Percentiles rank a stretch among this genome's conserved stretches.
Conservation (phyloP, 768 basidiomycete species). For the Brasilioporus rufonigricans region DNA sequence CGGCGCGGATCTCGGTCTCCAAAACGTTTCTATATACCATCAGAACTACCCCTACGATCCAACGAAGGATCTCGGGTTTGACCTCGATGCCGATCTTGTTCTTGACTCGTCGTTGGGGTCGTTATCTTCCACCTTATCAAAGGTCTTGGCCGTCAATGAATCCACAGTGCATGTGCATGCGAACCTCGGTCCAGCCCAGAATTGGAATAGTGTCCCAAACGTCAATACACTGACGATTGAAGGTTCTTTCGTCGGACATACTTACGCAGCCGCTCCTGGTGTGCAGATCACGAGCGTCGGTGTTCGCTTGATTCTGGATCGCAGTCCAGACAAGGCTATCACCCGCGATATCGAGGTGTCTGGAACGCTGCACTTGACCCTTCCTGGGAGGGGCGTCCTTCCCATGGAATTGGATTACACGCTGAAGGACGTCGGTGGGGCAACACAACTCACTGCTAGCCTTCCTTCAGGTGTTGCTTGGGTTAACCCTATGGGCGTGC, state of each 20-base stretch:
- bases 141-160: background rate
- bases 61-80: background rate
- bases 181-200: background rate
- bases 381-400: background rate
- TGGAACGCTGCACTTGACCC: background rate
- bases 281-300: conserved; percentile 1
- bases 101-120: background rate
- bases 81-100: conserved; percentile 2
- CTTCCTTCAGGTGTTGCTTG: conserved; percentile 4
- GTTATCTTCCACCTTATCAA: background rate
- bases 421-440: background rate
- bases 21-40: conserved; percentile 6
- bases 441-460: background rate
- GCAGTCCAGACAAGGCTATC: background rate
- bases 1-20: conserved; percentile 1
- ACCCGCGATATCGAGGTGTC: background rate
- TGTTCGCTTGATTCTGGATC: background rate
- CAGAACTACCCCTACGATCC: conserved; percentile 7
- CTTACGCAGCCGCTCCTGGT: background rate
- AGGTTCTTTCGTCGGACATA: background rate
- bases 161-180: background rate
- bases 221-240: background rate
- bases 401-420: conserved; percentile 3
- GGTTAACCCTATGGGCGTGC: conserved; percentile 3
- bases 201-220: background rate